Conservation (phyloP, 2,329 filamentous ascomycete species). For the Scytalidium sp. region DNA sequence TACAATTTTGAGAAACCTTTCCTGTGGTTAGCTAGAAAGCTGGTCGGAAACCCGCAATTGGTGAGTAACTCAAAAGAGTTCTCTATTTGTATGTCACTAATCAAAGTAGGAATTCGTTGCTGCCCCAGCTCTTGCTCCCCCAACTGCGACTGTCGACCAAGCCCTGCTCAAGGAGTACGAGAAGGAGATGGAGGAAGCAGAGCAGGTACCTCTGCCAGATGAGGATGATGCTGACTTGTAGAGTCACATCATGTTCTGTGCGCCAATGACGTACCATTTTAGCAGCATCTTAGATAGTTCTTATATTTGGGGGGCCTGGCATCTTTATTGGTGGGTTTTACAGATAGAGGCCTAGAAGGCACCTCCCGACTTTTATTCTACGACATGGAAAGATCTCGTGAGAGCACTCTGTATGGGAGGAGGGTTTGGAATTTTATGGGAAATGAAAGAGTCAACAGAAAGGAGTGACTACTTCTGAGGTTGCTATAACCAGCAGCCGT, state of each 20-base stretch:
- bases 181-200: slow-evolving; percentile 83
- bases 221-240: slow-evolving; percentile 76
- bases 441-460: slow-evolving; percentile 22
- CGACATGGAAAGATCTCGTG: slow-evolving; percentile 21
- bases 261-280: slow-evolving; percentile 17
- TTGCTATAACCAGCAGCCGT: slow-evolving; percentile 20
- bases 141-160: slow-evolving; percentile 86
- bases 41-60: slow-evolving; percentile 86
- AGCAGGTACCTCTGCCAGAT: slow-evolving; percentile 82
- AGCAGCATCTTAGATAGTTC: slow-evolving; percentile 31
- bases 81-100: slow-evolving; percentile 14
- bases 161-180: slow-evolving; percentile 77
- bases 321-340: slow-evolving; percentile 24
- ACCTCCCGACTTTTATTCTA: slow-evolving; percentile 20
- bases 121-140: slow-evolving; percentile 88
- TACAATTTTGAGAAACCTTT: slow-evolving; percentile 99
- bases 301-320: slow-evolving; percentile 28
- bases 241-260: slow-evolving; percentile 12
- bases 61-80: slow-evolving; percentile 52
- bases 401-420: slow-evolving; percentile 17
- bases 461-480: slow-evolving; percentile 18
- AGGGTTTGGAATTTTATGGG: slow-evolving; percentile 23
- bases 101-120: slow-evolving; percentile 83
- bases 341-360: slow-evolving; percentile 25
- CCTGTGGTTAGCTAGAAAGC: slow-evolving; percentile 98